Evolutionary conservation across 768 basidiomycete genomes (phyloP).

Genomic region (Termitomyces sp.): DNA sequence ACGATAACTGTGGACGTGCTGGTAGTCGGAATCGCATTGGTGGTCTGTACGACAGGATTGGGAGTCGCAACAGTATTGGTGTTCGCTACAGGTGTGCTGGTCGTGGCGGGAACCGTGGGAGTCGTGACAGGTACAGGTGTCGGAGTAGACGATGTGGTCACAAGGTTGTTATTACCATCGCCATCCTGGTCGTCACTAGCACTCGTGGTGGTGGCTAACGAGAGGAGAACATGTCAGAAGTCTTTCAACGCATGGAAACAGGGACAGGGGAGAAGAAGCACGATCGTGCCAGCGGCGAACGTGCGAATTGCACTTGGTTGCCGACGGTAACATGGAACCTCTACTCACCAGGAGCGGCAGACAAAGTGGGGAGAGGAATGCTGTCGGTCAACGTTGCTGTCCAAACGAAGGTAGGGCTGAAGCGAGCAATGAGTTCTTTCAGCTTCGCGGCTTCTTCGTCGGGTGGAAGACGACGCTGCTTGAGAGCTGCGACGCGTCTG

Average conservation of each 20-base stretch:
- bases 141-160: background rate
- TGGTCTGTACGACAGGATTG: background rate
- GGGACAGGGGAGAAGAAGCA: background rate
- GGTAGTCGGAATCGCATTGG: background rate
- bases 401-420: conserved; percentile 15
- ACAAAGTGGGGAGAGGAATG: background rate
- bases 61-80: background rate
- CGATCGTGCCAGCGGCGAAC: background rate
- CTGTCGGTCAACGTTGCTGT: conserved; percentile 8
- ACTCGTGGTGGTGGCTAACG: background rate
- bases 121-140: background rate
- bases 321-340: background rate
- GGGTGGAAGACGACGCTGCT: conserved; percentile 15
- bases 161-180: no score
- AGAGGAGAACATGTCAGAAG: conserved; percentile 1
- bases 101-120: background rate
- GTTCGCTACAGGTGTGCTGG: background rate
- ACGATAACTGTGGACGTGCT: conserved; percentile 1
- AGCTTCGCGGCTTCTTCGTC: conserved; percentile 10
- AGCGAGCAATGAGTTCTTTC: conserved; percentile 15
- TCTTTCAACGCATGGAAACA: background rate
- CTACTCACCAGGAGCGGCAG: conserved; percentile 6
- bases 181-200: background rate
- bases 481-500: conserved; percentile 14
- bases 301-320: background rate